Percentiles rank a stretch among this genome's conserved stretches.
Evolutionary conservation across 805 yeast species (phyloP).

Genomic region (Candida nonsorbophila): DNA sequence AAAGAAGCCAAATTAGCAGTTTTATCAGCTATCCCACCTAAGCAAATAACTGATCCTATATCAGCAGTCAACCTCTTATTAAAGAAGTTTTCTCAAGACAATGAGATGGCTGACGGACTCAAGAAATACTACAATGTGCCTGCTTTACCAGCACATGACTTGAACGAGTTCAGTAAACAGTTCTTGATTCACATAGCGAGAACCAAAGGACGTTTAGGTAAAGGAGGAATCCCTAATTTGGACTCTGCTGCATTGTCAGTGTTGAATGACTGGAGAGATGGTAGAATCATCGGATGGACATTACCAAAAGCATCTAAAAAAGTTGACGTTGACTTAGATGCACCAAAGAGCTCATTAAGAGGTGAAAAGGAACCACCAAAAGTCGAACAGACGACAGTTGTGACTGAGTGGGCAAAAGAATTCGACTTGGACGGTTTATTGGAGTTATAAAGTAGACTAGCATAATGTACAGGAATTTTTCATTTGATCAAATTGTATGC

Average conservation of each 20-base stretch:
- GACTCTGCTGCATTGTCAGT: constrained; percentile 79
- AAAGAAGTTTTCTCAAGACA: constrained; percentile 67
- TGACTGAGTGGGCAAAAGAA: constrained; percentile 88
- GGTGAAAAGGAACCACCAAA: constrained; percentile 43
- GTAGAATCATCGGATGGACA: constrained; percentile 88
- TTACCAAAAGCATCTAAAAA: constrained; percentile 54
- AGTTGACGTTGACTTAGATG: constrained; percentile 15
- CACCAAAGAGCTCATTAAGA: constrained; percentile 33
- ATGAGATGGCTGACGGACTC: constrained; percentile 73
- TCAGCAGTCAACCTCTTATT: constrained; percentile 75
- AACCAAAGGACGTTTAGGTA: constrained; percentile 84
- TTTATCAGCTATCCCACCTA: constrained; percentile 85
- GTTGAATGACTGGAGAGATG: constrained; percentile 95
- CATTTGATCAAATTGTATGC: constrained; percentile 4
- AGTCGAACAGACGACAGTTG: constrained; percentile 70
- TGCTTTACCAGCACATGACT: constrained; percentile 63
- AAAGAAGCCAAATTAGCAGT: constrained; percentile 85
- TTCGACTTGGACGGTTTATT: constrained; percentile 86
- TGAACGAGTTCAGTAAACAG: constrained; percentile 77
- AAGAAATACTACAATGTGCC: constrained; percentile 74
- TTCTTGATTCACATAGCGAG: constrained; percentile 91
- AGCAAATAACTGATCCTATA: constrained; percentile 76
- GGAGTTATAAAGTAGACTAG: no score
- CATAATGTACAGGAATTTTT: no score
- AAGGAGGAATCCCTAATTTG: constrained; percentile 89